Percentiles rank a stretch among this genome's conserved stretches.
Evolutionary conservation across 2,329 filamentous ascomycete genomes (phyloP).

Genomic region (Aspergillus sp.): DNA sequence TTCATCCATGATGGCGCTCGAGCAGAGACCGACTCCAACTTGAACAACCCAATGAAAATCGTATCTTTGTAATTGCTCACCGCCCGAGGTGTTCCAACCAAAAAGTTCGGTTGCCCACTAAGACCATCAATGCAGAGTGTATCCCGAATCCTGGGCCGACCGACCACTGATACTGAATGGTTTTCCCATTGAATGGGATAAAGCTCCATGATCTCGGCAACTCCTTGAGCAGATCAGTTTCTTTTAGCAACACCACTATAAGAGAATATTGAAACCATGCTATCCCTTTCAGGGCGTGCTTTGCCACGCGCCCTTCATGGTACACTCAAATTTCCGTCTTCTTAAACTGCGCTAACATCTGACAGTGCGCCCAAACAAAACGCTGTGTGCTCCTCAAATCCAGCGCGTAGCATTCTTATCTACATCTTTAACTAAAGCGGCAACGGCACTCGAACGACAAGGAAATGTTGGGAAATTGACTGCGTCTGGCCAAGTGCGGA

Average conservation of each 20-base stretch:
- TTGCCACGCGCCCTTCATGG: constrained; percentile 28
- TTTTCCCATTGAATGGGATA: constrained; percentile 1
- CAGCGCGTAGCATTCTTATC: constrained; percentile 41
- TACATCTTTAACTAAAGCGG: constrained; percentile 44
- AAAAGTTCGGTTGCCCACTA: neutral
- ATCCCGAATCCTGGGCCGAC: constrained; percentile 2
- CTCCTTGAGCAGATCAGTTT: neutral
- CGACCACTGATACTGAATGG: neutral
- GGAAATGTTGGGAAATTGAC: constrained; percentile 35
- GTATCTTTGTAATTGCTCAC: constrained; percentile 1
- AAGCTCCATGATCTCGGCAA: neutral
- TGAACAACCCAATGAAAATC: neutral
- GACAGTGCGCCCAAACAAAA: constrained; percentile 29
- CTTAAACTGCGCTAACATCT: constrained; percentile 19
- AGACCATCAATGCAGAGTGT: constrained; percentile 16
- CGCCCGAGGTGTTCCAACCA: neutral
- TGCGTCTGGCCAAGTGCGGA: constrained; percentile 45
- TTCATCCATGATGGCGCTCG: too few species aligned
- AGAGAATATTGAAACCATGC: constrained; percentile 19
- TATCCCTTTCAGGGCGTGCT: constrained; percentile 27
- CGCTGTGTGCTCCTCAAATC: constrained; percentile 33
- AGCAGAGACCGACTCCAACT: too few species aligned
- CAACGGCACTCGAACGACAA: constrained; percentile 42
- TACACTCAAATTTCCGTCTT: constrained; percentile 15
- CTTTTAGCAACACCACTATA: neutral